Evolutionary conservation across 73 alveolate species (phyloP).

Genomic region (Blepharisma stoltei): DNA sequence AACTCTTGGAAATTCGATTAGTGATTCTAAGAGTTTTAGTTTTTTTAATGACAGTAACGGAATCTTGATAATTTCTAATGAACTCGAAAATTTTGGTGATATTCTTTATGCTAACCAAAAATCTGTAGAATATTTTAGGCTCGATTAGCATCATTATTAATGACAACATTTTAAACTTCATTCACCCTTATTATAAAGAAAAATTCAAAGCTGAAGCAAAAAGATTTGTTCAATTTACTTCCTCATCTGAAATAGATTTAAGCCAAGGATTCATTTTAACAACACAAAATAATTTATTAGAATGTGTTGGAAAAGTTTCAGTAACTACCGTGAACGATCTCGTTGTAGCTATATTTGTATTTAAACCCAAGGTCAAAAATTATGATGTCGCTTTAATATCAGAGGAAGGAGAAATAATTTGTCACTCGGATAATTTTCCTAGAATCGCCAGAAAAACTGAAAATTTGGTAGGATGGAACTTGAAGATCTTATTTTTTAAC

Average conservation of each 20-base stretch:
- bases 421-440: background rate
- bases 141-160: background rate
- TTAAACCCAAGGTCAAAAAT: background rate
- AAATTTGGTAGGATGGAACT: no score
- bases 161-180: background rate
- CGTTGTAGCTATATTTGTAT: background rate
- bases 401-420: background rate
- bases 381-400: background rate
- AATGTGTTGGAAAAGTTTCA: background rate
- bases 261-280: conserved; percentile 6
- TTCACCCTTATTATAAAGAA: background rate
- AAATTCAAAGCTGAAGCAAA: background rate
- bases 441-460: background rate
- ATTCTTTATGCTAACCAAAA: background rate
- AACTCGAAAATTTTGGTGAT: background rate
- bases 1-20: background rate
- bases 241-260: background rate
- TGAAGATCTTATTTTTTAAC: no score
- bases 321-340: background rate
- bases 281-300: background rate
- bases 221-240: background rate
- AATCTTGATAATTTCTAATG: background rate
- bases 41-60: background rate
- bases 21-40: background rate
- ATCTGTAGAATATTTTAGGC: background rate